Evolutionary conservation across 106 monocot species (phyloP).

Genomic region (Hemerocallis citrina): DNA sequence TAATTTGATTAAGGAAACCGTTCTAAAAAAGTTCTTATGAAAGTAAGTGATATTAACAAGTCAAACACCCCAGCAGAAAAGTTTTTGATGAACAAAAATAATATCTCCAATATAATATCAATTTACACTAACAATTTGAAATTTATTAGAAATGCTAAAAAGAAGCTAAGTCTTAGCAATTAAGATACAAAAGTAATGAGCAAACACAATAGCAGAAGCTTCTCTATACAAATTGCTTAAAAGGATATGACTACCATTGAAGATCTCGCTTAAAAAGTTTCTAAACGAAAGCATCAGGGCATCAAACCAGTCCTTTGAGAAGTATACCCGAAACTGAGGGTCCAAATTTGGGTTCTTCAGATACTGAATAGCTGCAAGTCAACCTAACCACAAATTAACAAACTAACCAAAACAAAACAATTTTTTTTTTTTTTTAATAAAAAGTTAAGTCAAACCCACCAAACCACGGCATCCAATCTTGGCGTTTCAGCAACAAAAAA

Average conservation of each 20-base stretch:
- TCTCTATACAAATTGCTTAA: not conserved
- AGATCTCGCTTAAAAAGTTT: conserved; percentile 89
- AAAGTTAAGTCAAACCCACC: conserved; percentile 33
- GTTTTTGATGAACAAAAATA: not conserved
- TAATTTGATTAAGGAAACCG: conserved; percentile 72
- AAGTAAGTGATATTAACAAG: not conserved
- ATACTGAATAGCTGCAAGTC: conserved; percentile 81
- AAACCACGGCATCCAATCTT: conserved; percentile 96
- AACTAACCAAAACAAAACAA: too few relatives aligned
- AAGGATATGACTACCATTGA: conserved; percentile 96
- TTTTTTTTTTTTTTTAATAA: not conserved
- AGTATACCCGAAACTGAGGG: conserved; percentile 88
- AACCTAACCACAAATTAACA: conserved; percentile 8
- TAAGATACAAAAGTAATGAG: not conserved
- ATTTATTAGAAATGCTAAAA: not conserved
- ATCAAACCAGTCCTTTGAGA: conserved; percentile 94
- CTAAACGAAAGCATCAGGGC: conserved; percentile 68
- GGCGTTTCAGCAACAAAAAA: conserved; percentile 62
- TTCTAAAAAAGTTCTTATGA: too few relatives aligned
- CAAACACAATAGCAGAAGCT: not conserved
- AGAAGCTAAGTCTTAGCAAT: not conserved
- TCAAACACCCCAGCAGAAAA: not conserved
- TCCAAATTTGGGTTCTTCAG: conserved; percentile 78
- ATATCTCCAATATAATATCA: not conserved
- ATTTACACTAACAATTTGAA: not conserved